A percentile compares a stretch with the other conserved stretches of the same genome.
phyloP scores from a whole-genome alignment of 768 basidiomycete genomes.

The Galerina marginata region DNA sequence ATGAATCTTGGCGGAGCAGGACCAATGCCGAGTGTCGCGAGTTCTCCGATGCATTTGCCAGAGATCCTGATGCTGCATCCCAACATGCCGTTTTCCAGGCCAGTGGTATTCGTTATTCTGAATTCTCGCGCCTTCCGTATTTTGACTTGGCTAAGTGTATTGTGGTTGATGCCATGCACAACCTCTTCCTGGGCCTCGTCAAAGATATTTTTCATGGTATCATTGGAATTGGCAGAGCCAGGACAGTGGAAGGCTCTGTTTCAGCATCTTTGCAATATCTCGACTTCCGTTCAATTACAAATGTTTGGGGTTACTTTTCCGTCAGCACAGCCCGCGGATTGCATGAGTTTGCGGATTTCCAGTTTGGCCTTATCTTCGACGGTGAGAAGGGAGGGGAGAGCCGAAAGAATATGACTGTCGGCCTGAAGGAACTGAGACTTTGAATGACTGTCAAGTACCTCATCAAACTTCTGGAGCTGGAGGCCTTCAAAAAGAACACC shows the following conservation, averaged over 20 bases:
- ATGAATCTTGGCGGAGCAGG: not conserved
- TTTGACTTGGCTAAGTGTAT: too few species aligned
- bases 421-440: constrained; percentile 96
- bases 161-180: too few species aligned
- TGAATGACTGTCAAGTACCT: constrained; percentile 99
- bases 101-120: too few species aligned
- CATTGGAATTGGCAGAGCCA: not conserved
- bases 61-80: too few species aligned
- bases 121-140: too few species aligned
- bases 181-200: not conserved
- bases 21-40: too few species aligned
- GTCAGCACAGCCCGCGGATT: constrained; percentile 94
- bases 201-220: constrained; percentile 16
- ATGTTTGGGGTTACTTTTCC: constrained; percentile 99
- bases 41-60: too few species aligned
- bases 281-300: constrained; percentile 98
- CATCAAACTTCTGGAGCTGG: constrained; percentile 95
- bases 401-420: constrained; percentile 99
- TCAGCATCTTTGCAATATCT: constrained; percentile 84
- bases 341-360: constrained; percentile 98
- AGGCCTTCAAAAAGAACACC: constrained; percentile 95
- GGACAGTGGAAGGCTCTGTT: not conserved
- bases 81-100: too few species aligned
- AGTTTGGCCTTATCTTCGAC: constrained; percentile 99
- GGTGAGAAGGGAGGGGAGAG: constrained; percentile 95